Base-by-base conservation (phyloP, 129 eudicot species). In the Chrysanthemum makinoi region DNA sequence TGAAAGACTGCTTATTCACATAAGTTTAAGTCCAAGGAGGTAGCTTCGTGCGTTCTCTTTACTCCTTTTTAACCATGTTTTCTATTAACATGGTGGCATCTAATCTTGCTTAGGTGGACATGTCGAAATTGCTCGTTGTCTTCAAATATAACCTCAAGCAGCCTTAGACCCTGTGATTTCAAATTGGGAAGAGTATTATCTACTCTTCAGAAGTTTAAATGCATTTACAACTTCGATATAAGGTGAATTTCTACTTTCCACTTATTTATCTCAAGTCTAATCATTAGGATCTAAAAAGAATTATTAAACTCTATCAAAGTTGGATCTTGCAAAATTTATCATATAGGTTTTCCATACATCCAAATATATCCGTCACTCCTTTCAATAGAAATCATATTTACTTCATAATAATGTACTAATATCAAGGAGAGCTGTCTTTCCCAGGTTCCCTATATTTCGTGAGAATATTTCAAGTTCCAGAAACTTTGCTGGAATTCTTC, bases 1-100 rank as follows among this genome's bases (percentile, higher is more conserved):
- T 58, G 96, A 87, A 70, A 77, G 87, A 74, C 74, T 94, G 82
- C 96, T 94, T 63, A 72, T 94, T 78, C 98, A 94, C 78, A 79
- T 94, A 57, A 82, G 89, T 80, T 79, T 71, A 70, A 89, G 98
- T 79, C 98, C 98, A 66, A 86, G 91, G 80, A 94, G 98, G 98
- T 94, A 74, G 16, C 13, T 22, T 20, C 50, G 15, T 65, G 26
- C 0, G 1, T 33, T 51, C 43, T 46, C n/a, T 47, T 66, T 53
- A 20, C 46, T 62, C 64, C 28, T 14, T 10, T 20, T 20, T 20
- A 20, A 20, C 22, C 1, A 1, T 20, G 22, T 20, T 20, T 20
- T 20, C 22, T 33, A 69, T 69, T 80, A 49, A 80, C 70, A 54
- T 69, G 33, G 74, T 66, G 20, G 20, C 56, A 69, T 44, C 13